A percentile compares a stretch with the other conserved stretches of the same genome.
These are phyloP conservation scores for Cladorrhinum sp. DNA, from an alignment of 2,329 filamentous ascomycete genomes.

Conservation along the genomic window DNA sequence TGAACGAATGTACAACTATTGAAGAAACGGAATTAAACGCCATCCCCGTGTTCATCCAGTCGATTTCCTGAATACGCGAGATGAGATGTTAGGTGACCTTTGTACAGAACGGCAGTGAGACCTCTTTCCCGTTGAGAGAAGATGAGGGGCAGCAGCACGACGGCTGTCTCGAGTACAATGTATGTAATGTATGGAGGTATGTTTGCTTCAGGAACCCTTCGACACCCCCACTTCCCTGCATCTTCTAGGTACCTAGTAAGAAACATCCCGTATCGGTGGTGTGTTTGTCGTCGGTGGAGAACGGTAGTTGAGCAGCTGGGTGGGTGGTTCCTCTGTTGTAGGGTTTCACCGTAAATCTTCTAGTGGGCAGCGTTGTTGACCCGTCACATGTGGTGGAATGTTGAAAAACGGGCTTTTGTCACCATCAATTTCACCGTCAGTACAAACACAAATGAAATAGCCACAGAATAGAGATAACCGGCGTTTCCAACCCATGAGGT, in stretches of 20 bases:
- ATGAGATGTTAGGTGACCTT: not conserved
- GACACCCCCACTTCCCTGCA: not conserved
- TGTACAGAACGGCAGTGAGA: not conserved
- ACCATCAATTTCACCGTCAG: too few species aligned
- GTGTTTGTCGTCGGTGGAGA: not conserved
- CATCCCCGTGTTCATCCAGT: slow-evolving; percentile 10
- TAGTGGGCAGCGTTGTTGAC: not conserved
- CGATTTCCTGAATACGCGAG: slow-evolving; percentile 10
- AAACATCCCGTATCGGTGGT: not conserved
- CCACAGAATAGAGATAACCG: too few species aligned
- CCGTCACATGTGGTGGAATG: too few species aligned
- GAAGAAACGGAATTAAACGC: not conserved
- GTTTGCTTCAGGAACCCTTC: not conserved
- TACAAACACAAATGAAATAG: too few species aligned
- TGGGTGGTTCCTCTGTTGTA: too few species aligned
- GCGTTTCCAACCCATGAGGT: too few species aligned
- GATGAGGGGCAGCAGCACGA: not conserved
- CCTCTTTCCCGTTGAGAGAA: not conserved
- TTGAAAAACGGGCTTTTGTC: too few species aligned
- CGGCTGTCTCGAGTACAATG: not conserved
- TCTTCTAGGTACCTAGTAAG: not conserved
- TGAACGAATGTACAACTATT: not conserved
- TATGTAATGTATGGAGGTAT: not conserved
- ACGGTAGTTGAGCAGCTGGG: not conserved
- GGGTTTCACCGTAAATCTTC: not conserved